Base-by-base conservation (phyloP, 371 early-diverging fungal species). In the Haplosporangium sp. region DNA sequence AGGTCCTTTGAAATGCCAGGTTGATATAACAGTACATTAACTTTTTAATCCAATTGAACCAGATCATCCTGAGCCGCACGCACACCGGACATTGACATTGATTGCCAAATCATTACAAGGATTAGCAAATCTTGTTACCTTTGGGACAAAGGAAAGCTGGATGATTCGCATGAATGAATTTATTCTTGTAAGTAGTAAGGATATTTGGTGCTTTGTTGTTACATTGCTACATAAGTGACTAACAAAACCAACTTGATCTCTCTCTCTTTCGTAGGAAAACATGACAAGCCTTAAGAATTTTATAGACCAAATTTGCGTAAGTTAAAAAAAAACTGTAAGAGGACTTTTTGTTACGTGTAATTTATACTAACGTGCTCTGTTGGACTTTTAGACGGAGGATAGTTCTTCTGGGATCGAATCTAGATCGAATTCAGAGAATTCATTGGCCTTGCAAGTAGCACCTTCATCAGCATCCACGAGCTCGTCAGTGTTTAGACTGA, bases 41-140 rank as follows among this genome's bases (percentile, higher is more conserved):
- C 39, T 13, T 17, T 8, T 15, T 48, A 37, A 6, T 44, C 17
- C 20, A 6, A 5, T 48, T 17, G 9, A 5, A 4, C 27, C 56
- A 83, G 91, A 90, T 48, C 86, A 91, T 42, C 95, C 96, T 5
- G 90, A 90, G 62, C 76, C 87, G 10, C 77, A 86, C n/a, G 86
- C 90, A 0, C 83, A 88, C 45, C 88, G 96, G 13, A 93, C 92
- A 9, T 84, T 95, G 42, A 92, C 93, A 4, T 73, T 95, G 61
- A 85, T 94, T 35, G 94, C 94, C n/a, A 95, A 95, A 72, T 91
- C 91, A 34, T 74, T 96, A 19, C 94, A 94, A 83, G 92, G 91
- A 56, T 74, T 95, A 17, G 95, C 95, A 4, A 95, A 93, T 61
- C 82, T 94, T 60, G 88, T 89, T 4, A 90, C 89, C 37, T 92